Evolutionary conservation across 805 yeast species (phyloP), one percentile per base, ranked within the genome.

Genomic region (Candida multigemmis): DNA sequence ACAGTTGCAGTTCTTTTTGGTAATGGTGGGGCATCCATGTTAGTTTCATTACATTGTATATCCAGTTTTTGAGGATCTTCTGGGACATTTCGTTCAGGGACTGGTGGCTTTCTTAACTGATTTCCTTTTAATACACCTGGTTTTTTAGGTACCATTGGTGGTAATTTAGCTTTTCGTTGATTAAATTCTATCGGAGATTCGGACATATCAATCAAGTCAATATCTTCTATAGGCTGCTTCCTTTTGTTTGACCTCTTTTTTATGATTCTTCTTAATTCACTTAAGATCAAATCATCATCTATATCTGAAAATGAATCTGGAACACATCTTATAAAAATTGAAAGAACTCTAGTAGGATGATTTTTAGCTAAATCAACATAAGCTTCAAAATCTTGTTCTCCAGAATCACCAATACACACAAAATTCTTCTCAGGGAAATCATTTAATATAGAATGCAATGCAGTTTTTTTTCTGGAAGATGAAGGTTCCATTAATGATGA

Each of bases 341-440:
- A 93, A 13, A 68, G 36, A 0, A 91, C 62, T 35, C 74, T 78
- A 4, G 60, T 54, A 0, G 95, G 94, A 41, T 58, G 72, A 17
- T 47, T 37, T 21, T 60, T 53, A 0, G 93, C 82, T 18, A 86
- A 55, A 15, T 77, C 77, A 5, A 74, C 65, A 48, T 91, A 91
- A 0, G 96, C 94, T 44, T 93, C 98, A 22, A 89, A 58, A 56
- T 91, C 99, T 37, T 78, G 79, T 46, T 91, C 98, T 2, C 97
- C 97, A 2, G 96, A 79, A 48, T 91, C 99, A 17, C 99, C 99
- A 10, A 91, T 68, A 26, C 94, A 58, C 14, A 91, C 67, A 47
- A 91, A 89, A 42, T 71, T 76, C 37, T 87, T 75, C 1, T 70
- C 34, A 0, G 93, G 85, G 46, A 84, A 89, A 44, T 87, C 94